Conservation (phyloP, 2,329 filamentous ascomycete species). For the Cladosporium sp. region DNA sequence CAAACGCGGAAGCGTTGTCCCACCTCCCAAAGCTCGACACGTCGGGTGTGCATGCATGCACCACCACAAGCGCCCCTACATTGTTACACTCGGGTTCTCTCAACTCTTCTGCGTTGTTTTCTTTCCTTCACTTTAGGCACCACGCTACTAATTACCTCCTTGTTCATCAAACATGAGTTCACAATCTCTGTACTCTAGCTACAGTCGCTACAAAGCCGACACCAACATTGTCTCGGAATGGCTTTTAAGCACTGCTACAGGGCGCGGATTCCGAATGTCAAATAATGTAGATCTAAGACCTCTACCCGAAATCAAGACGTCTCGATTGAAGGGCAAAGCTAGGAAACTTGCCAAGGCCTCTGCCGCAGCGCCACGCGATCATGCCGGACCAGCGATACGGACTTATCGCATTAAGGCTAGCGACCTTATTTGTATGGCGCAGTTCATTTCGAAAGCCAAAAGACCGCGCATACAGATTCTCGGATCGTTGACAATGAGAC, state of each 20-base stretch:
- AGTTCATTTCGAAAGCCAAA: background rate
- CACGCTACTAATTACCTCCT: background rate
- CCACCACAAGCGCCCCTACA: background rate
- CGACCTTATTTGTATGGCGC: background rate
- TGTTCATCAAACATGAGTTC: background rate
- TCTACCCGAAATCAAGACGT: background rate
- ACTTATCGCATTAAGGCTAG: background rate
- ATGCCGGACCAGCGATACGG: too few relatives aligned
- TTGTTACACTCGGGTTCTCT: too few relatives aligned
- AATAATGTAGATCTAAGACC: background rate
- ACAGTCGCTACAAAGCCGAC: slow-evolving; percentile 12
- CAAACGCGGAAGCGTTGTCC: background rate
- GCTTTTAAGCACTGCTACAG: background rate
- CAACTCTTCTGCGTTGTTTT: too few relatives aligned
- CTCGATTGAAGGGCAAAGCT: background rate
- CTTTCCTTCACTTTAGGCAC: too few relatives aligned
- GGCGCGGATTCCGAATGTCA: background rate
- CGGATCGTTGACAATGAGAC: too few relatives aligned
- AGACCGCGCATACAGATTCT: background rate
- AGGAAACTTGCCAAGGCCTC: background rate
- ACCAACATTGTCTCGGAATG: slow-evolving; percentile 2
- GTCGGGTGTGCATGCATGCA: background rate
- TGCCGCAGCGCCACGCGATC: too few relatives aligned
- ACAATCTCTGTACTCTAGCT: background rate
- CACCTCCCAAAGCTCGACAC: background rate